Conservation (phyloP, 768 basidiomycete species). For the Boletus sensibilis region DNA sequence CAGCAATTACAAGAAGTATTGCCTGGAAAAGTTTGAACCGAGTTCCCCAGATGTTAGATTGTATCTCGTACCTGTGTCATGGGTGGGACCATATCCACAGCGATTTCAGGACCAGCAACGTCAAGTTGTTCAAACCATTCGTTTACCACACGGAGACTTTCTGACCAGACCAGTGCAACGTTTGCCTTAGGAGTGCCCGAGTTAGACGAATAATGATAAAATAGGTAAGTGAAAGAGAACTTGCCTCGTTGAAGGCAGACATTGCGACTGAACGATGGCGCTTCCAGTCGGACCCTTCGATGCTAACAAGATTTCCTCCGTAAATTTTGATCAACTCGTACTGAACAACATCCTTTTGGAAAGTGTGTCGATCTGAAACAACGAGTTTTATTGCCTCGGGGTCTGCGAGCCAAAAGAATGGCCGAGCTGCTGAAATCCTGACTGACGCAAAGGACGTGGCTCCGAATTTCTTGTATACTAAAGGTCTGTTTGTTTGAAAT, state of each 20-base stretch:
- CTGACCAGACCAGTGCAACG: conserved; percentile 47
- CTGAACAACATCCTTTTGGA: conserved; percentile 40
- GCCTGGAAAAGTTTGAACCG: conserved; percentile 17
- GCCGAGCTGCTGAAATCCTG: conserved; percentile 29
- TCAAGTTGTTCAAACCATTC: conserved; percentile 46
- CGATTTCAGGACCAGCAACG: conserved; percentile 14
- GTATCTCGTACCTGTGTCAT: conserved; percentile 15
- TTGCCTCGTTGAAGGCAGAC: conserved; percentile 51
- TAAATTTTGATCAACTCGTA: conserved; percentile 46
- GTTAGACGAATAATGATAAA: background rate
- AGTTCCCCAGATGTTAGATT: background rate
- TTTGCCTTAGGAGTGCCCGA: conserved; percentile 35
- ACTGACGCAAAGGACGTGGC: conserved; percentile 41
- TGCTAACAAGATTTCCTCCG: conserved; percentile 43
- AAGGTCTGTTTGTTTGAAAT: background rate
- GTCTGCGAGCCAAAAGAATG: conserved; percentile 44
- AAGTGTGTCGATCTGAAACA: conserved; percentile 34
- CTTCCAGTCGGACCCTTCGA: conserved; percentile 46
- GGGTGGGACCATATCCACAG: conserved; percentile 13
- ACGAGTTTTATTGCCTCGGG: conserved; percentile 41
- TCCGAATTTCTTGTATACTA: conserved; percentile 40
- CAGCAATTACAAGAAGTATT: conserved; percentile 40
- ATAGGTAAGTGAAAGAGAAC: background rate
- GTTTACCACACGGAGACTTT: conserved; percentile 38
- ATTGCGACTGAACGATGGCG: conserved; percentile 45